A percentile compares a stretch with the other conserved stretches of the same genome.
Conservation (phyloP, 202 grass and related monocot genomes). For the Zoysia matrella region DNA sequence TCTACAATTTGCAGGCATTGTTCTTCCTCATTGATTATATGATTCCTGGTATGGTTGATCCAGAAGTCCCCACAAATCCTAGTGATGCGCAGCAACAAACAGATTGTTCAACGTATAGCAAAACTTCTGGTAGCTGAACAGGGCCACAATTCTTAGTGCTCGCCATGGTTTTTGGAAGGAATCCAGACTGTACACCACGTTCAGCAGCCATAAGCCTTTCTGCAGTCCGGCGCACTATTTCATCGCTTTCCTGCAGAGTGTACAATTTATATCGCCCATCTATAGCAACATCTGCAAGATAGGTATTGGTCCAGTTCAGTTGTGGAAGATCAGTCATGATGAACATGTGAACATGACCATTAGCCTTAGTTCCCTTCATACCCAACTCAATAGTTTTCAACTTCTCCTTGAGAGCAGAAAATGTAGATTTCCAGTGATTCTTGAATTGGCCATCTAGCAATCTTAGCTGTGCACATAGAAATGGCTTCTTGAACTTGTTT, state of each 20-base stretch:
- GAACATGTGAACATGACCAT: conserved; percentile 54
- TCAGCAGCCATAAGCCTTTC: too few species aligned
- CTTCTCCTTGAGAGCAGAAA: conserved; percentile 84
- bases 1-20: conserved; percentile 66
- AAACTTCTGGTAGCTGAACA: conserved; percentile 74
- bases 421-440: conserved; percentile 65
- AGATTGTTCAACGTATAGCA: conserved; percentile 83
- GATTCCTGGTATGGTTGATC: conserved; percentile 90
- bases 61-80: conserved; percentile 90
- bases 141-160: conserved; percentile 51
- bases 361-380: conserved; percentile 42
- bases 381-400: conserved; percentile 58
- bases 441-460: conserved; percentile 17
- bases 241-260: too few species aligned
- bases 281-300: too few species aligned
- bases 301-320: too few species aligned
- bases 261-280: too few species aligned
- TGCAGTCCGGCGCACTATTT: too few species aligned
- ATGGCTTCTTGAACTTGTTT: conserved; percentile 72
- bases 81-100: conserved; percentile 91
- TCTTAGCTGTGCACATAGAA: conserved; percentile 88
- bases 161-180: too few species aligned
- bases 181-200: too few species aligned
- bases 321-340: too few species aligned
- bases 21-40: conserved; percentile 45